Conservation (phyloP, 2,329 filamentous ascomycete species). For the Penicillium sp. region DNA sequence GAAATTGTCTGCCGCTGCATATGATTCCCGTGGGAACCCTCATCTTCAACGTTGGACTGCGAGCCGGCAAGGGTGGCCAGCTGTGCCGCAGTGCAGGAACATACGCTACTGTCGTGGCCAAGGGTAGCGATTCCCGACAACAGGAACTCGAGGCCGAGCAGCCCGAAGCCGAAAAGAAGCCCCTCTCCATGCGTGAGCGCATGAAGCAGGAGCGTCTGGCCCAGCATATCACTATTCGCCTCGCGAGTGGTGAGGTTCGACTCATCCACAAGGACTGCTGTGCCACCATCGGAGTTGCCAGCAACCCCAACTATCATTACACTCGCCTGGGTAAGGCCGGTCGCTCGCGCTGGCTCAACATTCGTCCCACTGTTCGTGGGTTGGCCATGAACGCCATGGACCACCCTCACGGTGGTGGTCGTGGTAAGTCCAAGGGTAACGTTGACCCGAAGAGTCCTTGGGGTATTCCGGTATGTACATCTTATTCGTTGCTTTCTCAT, state of each 20-base stretch:
- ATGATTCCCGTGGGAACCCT: constrained; percentile 95
- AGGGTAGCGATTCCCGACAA: constrained; percentile 64
- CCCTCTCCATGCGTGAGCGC: constrained; percentile 37
- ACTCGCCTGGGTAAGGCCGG: constrained; percentile 92
- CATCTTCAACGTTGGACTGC: constrained; percentile 82
- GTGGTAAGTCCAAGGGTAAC: constrained; percentile 99
- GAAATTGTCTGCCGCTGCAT: constrained; percentile 91
- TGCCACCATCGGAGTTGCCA: constrained; percentile 89
- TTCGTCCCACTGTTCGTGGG: constrained; percentile 92
- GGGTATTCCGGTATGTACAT: constrained; percentile 79
- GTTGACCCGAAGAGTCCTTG: constrained; percentile 92
- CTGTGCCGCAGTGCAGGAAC: constrained; percentile 96
- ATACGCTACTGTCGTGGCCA: constrained; percentile 82
- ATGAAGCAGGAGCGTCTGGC: constrained; percentile 59
- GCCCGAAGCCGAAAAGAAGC: constrained; percentile 29
- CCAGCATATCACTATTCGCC: constrained; percentile 76
- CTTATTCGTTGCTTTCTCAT: background rate
- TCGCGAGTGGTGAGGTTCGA: constrained; percentile 91
- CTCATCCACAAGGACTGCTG: constrained; percentile 89
- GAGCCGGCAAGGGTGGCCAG: constrained; percentile 71
- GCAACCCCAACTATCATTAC: constrained; percentile 90
- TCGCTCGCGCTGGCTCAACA: constrained; percentile 88
- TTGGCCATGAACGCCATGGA: constrained; percentile 98
- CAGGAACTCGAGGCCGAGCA: constrained; percentile 59
- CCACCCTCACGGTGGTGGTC: constrained; percentile 97